These are phyloP conservation scores for Penicillium psychrosexuale DNA, from an alignment of 2,329 filamentous ascomycete species.

Conservation along the genomic window DNA sequence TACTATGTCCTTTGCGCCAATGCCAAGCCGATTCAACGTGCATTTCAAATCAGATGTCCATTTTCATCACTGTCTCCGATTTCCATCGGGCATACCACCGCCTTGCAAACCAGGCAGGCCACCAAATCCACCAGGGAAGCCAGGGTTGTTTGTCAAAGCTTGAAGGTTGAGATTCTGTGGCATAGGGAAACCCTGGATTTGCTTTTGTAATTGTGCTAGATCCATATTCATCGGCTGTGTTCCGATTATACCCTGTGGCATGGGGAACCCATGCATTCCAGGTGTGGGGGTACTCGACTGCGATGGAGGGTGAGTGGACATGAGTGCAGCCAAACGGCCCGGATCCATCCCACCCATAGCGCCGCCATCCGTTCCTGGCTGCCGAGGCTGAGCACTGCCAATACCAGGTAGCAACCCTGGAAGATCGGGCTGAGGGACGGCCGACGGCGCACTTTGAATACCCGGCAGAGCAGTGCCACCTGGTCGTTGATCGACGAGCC, in stretches of 20 bases:
- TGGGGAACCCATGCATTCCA: constrained; percentile 38
- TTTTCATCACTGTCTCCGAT: constrained; percentile 51
- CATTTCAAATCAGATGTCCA: constrained; percentile 1
- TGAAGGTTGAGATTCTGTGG: constrained; percentile 38
- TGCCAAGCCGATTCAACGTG: constrained; percentile 11
- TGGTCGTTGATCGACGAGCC: constrained; percentile 84
- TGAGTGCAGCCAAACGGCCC: constrained; percentile 40
- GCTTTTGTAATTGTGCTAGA: constrained; percentile 39
- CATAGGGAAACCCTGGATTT: constrained; percentile 37
- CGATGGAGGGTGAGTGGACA: constrained; percentile 46
- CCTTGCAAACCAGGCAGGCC: constrained; percentile 37
- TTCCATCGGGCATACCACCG: constrained; percentile 44
- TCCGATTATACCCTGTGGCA: constrained; percentile 48
- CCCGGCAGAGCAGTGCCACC: constrained; percentile 52
- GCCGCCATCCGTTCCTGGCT: constrained; percentile 28
- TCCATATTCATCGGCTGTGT: constrained; percentile 46
- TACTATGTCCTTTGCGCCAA: constrained; percentile 23
- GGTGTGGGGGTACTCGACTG: constrained; percentile 29
- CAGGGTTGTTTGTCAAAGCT: constrained; percentile 37
- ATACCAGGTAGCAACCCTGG: constrained; percentile 48
- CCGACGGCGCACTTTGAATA: constrained; percentile 55
- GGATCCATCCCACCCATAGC: constrained; percentile 51
- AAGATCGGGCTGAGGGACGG: constrained; percentile 41
- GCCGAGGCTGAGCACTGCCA: constrained; percentile 43
- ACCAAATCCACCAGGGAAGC: constrained; percentile 31